These are phyloP conservation scores for Actinomortierella wolfii DNA, from an alignment of 371 early-diverging fungal genomes.

Conservation along the genomic window DNA sequence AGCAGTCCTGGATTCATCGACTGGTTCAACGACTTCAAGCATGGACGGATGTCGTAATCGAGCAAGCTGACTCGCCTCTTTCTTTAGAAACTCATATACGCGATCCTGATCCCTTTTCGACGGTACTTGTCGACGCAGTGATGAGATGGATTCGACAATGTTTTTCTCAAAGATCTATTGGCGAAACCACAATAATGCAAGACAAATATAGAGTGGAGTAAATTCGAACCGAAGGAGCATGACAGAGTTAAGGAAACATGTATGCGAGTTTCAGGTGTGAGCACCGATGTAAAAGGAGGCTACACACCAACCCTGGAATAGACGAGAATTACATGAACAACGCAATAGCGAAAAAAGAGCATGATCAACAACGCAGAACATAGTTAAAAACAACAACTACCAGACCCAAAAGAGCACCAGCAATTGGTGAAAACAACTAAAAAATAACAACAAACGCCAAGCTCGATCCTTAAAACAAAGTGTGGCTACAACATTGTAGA, in stretches of 20 bases:
- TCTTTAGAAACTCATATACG: slow-evolving; percentile 65
- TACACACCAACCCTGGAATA: no score
- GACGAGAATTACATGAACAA: no score
- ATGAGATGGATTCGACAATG: slow-evolving; percentile 57
- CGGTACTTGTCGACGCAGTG: slow-evolving; percentile 54
- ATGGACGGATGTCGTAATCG: slow-evolving; percentile 84
- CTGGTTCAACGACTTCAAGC: slow-evolving; percentile 81
- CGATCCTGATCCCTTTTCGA: slow-evolving; percentile 58
- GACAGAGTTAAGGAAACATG: background rate
- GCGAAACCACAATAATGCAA: slow-evolving; percentile 3
- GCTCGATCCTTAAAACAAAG: no score
- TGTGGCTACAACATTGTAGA: no score
- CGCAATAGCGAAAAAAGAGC: no score
- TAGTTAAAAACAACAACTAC: no score
- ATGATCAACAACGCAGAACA: no score
- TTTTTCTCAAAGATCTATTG: slow-evolving; percentile 76
- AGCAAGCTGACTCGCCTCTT: slow-evolving; percentile 79
- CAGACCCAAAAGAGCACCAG: no score
- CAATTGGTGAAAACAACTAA: no score
- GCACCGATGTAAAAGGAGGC: no score
- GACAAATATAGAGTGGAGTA: background rate
- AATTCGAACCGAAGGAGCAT: no score
- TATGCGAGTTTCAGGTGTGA: no score
- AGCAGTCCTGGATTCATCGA: slow-evolving; percentile 73
- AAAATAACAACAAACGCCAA: background rate